Conservation (phyloP, 306 rosid genomes). For the Cucurbita argyrosperma region DNA sequence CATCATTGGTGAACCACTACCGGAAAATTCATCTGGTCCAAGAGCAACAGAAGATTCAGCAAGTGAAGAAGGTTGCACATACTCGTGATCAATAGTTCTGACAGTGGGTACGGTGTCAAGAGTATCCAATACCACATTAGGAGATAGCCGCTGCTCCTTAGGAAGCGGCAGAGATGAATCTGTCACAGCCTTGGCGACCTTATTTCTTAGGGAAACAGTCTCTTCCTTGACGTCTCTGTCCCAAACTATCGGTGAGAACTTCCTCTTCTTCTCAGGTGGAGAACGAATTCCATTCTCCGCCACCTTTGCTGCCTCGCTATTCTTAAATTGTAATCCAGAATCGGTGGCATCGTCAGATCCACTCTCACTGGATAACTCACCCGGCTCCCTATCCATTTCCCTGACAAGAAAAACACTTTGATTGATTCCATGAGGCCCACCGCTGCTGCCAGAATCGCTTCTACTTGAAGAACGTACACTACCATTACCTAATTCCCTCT, state of each 20-base stretch:
- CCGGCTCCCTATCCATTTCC: conserved; percentile 70
- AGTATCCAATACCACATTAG: conserved; percentile 21
- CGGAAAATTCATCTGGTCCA: conserved; percentile 10
- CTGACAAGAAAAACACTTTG: conserved; percentile 33
- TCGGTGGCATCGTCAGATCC: conserved; percentile 84
- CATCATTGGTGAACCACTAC: conserved; percentile 16
- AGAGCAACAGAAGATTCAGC: conserved; percentile 13
- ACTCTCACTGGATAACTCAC: conserved; percentile 92
- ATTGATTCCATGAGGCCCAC: conserved; percentile 37
- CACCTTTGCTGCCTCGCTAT: conserved; percentile 16
- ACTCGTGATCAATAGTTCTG: conserved; percentile 14
- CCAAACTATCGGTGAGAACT: conserved; percentile 88
- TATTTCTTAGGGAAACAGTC: conserved; percentile 23
- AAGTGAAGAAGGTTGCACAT: conserved; percentile 13
- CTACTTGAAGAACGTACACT: conserved; percentile 38
- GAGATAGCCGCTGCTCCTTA: conserved; percentile 32
- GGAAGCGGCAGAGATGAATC: conserved; percentile 45
- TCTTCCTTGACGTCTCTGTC: conserved; percentile 67
- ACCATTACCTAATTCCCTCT: conserved; percentile 45
- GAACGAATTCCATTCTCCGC: conserved; percentile 33
- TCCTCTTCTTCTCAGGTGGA: conserved; percentile 54
- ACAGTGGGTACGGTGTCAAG: conserved; percentile 29
- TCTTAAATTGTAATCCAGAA: conserved; percentile 27
- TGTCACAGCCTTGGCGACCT: conserved; percentile 16
- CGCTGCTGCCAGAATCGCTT: conserved; percentile 61